A percentile compares a stretch with the other conserved stretches of the same genome.
phyloP scores from a whole-genome alignment of 495 filamentous ascomycete genomes.

The Ramalina intermedia region DNA sequence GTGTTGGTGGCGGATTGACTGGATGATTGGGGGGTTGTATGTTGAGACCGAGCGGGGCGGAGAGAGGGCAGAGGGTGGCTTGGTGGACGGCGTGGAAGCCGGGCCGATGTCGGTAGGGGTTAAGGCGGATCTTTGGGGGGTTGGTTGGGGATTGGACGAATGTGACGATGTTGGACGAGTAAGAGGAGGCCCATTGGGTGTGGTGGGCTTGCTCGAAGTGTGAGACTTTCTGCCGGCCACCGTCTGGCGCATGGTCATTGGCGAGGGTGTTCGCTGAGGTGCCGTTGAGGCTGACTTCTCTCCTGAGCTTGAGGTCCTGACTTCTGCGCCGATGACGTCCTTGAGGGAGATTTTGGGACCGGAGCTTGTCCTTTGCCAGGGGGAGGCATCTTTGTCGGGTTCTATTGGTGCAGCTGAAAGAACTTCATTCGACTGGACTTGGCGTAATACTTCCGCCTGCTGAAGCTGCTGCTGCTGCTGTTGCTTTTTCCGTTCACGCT shows the following conservation, averaged over 20 bases:
- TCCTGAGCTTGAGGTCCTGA: constrained; percentile 8
- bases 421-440: not conserved
- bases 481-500: constrained; percentile 79
- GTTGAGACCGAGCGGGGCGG: constrained; percentile 14
- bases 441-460: constrained; percentile 19
- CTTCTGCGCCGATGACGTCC: constrained; percentile 22
- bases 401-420: constrained; percentile 8
- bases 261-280: constrained; percentile 20
- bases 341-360: constrained; percentile 23
- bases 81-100: constrained; percentile 13
- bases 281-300: constrained; percentile 13
- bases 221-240: constrained; percentile 32
- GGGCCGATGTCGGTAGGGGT: constrained; percentile 3
- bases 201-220: no score
- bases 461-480: constrained; percentile 41
- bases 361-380: constrained; percentile 47
- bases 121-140: constrained; percentile 1
- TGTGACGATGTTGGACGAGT: constrained; percentile 10
- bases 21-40: constrained; percentile 20
- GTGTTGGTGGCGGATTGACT: constrained; percentile 34
- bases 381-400: constrained; percentile 35
- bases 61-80: constrained; percentile 6
- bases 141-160: not conserved
- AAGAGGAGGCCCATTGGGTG: constrained; percentile 11
- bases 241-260: constrained; percentile 50